These are phyloP conservation scores for Pseudonitzschia pungens DNA, from an alignment of 108 stramenopile species.

Conservation along the genomic window DNA sequence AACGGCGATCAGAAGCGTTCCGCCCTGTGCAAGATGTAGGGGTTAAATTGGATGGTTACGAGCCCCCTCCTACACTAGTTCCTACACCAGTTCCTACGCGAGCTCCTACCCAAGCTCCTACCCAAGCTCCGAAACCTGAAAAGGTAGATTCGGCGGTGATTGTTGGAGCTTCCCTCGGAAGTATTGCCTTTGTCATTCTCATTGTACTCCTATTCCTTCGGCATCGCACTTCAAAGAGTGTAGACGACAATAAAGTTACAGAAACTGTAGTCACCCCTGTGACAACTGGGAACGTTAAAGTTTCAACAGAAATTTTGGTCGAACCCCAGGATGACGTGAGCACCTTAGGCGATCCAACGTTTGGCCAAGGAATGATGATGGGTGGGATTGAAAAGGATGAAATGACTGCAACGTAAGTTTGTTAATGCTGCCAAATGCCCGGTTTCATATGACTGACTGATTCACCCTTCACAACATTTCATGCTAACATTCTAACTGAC, in stretches of 20 bases:
- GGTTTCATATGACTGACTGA: not conserved
- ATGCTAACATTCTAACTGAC: not conserved
- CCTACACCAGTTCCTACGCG: not conserved
- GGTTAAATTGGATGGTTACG: constrained; percentile 25
- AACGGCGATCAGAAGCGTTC: constrained; percentile 9
- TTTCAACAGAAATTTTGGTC: constrained; percentile 46
- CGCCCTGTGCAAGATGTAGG: constrained; percentile 9
- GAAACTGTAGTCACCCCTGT: not conserved
- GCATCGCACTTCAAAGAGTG: not conserved
- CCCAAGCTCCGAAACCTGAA: not conserved
- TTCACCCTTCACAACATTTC: no score
- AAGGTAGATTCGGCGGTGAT: constrained; percentile 32
- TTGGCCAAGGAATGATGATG: constrained; percentile 55
- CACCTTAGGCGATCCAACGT: constrained; percentile 82
- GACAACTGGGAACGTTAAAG: not conserved
- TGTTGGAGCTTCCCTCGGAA: constrained; percentile 43
- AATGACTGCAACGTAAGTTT: constrained; percentile 33
- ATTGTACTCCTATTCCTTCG: constrained; percentile 21
- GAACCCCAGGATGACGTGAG: constrained; percentile 81
- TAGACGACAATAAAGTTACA: constrained; percentile 12
- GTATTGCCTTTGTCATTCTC: constrained; percentile 30
- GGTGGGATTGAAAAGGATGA: constrained; percentile 48
- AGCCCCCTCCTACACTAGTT: not conserved
- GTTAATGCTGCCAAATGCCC: not conserved
- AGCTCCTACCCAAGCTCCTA: not conserved